These are phyloP conservation scores for Xerocomus amazonicus DNA, from an alignment of 1,284 basidiomycete genomes.

Conservation along the genomic window DNA sequence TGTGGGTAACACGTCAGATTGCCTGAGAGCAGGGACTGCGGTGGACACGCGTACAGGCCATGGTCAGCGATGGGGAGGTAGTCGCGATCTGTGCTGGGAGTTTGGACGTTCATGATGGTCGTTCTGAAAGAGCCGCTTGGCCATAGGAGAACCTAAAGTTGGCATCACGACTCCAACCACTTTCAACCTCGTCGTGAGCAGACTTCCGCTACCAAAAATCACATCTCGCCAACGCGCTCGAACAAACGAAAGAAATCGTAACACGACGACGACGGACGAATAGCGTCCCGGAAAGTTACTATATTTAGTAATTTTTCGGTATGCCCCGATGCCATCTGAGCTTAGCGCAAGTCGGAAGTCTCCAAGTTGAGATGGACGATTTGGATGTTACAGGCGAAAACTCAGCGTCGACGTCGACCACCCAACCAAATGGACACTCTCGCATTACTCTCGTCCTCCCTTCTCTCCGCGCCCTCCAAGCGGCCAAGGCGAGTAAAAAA, in stretches of 20 bases:
- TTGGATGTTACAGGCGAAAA: slow-evolving; percentile 24
- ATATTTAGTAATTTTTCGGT: slow-evolving; percentile 11
- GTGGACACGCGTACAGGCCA: slow-evolving; percentile 49
- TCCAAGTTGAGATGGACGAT: slow-evolving; percentile 24
- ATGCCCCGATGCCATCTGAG: slow-evolving; percentile 2
- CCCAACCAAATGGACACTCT: slow-evolving; percentile 15
- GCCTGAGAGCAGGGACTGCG: slow-evolving; percentile 16
- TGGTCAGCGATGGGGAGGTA: slow-evolving; percentile 70
- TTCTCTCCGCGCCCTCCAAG: slow-evolving; percentile 35
- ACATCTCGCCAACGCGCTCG: no score
- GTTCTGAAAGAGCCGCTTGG: neutral
- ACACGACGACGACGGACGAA: no score
- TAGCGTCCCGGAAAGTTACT: slow-evolving; percentile 7
- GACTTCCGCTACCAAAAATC: no score
- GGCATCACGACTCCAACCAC: neutral
- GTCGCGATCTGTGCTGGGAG: slow-evolving; percentile 39
- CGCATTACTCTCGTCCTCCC: slow-evolving; percentile 50
- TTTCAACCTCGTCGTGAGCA: neutral
- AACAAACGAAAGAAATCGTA: no score
- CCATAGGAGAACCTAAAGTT: slow-evolving; percentile 8
- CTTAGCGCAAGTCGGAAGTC: slow-evolving; percentile 4
- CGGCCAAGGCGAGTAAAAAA: slow-evolving; percentile 33
- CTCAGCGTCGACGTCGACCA: slow-evolving; percentile 16
- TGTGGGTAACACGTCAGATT: slow-evolving; percentile 29
- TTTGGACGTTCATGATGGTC: slow-evolving; percentile 35